Evolutionary conservation across 495 filamentous ascomycete species (phyloP).

Genomic region (Lophiostoma macrostomum): DNA sequence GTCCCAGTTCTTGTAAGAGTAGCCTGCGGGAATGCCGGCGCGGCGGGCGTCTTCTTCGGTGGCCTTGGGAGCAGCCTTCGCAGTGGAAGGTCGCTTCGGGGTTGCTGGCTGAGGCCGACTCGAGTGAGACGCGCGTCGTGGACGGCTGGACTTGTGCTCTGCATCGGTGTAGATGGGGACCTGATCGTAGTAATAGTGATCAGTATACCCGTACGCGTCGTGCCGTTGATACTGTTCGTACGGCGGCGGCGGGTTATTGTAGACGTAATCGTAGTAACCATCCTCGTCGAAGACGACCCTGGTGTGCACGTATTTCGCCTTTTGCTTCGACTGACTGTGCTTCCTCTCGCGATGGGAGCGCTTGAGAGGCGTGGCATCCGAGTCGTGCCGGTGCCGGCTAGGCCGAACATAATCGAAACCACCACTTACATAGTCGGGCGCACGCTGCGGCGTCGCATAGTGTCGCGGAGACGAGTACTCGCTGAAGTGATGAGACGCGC

Average conservation of each 20-base stretch:
- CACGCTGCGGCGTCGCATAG: constrained; percentile 39
- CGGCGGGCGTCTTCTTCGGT: constrained; percentile 80
- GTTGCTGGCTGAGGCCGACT: constrained; percentile 29
- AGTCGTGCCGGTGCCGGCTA: constrained; percentile 34
- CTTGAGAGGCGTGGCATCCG: constrained; percentile 32
- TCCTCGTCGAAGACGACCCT: constrained; percentile 32
- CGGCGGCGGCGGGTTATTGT: constrained; percentile 41
- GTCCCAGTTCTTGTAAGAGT: constrained; percentile 98
- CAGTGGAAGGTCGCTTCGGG: constrained; percentile 33
- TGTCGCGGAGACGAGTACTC: constrained; percentile 38
- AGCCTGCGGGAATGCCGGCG: constrained; percentile 83
- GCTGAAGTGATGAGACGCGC: constrained; percentile 27
- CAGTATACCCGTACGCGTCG: constrained; percentile 37
- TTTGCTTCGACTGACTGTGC: constrained; percentile 36
- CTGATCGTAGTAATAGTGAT: constrained; percentile 41
- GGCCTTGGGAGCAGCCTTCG: constrained; percentile 57
- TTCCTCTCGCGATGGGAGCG: constrained; percentile 35
- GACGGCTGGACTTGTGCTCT: constrained; percentile 32
- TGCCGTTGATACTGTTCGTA: constrained; percentile 41
- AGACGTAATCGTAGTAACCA: constrained; percentile 33
- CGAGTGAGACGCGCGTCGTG: constrained; percentile 42
- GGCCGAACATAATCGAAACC: constrained; percentile 37
- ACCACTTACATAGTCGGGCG: constrained; percentile 46
- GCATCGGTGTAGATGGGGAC: constrained; percentile 41
- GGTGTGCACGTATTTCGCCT: constrained; percentile 38